These are phyloP conservation scores for Cercophora newfieldiana DNA, from an alignment of 495 filamentous ascomycete genomes.

Conservation along the genomic window DNA sequence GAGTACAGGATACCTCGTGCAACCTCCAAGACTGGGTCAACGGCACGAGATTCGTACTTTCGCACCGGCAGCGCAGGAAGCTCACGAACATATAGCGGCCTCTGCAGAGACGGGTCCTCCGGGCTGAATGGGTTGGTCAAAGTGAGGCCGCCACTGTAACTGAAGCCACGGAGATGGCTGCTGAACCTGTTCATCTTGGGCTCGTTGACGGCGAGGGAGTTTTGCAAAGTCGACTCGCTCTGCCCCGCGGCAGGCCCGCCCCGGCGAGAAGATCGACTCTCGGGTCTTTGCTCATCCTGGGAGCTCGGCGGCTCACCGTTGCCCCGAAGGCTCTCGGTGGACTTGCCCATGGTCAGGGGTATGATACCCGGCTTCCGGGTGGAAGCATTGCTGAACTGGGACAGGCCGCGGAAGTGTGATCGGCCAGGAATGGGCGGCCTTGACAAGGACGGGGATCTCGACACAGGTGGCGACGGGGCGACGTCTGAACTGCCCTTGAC, in stretches of 20 bases:
- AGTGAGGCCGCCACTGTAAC: constrained; percentile 52
- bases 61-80: constrained; percentile 82
- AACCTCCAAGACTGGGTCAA: constrained; percentile 67
- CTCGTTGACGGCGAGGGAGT: background rate
- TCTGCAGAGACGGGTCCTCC: constrained; percentile 49
- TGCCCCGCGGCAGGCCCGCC: background rate
- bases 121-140: constrained; percentile 65
- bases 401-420: constrained; percentile 72
- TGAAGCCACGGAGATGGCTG: constrained; percentile 68
- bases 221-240: background rate
- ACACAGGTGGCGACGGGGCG: constrained; percentile 20
- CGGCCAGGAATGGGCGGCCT: constrained; percentile 68
- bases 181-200: constrained; percentile 58
- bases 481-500: constrained; percentile 54
- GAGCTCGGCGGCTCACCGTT: constrained; percentile 72
- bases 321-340: constrained; percentile 72
- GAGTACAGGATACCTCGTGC: constrained; percentile 84
- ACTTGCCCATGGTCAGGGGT: constrained; percentile 62
- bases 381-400: constrained; percentile 58
- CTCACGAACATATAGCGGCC: constrained; percentile 61
- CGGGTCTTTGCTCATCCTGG: constrained; percentile 45
- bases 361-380: constrained; percentile 64
- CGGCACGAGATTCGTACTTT: constrained; percentile 54
- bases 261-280: constrained; percentile 15
- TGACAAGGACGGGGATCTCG: constrained; percentile 43